Percentiles rank a stretch among this genome's conserved stretches.
Evolutionary conservation across 2,329 filamentous ascomycete species (phyloP).

Genomic region (Botrytis fabae): DNA sequence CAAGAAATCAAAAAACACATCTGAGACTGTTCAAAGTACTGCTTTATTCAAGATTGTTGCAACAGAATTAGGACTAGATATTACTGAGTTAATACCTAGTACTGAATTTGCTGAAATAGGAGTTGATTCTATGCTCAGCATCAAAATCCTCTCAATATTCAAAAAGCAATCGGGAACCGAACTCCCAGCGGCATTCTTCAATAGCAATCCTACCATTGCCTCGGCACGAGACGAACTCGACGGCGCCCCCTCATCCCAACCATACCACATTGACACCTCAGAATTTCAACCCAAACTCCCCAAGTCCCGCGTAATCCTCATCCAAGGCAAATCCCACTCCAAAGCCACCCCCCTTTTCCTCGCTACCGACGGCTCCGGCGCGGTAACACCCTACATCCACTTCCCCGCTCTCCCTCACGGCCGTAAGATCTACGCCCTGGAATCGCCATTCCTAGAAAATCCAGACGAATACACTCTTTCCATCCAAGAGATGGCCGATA

Average conservation of each 20-base stretch:
- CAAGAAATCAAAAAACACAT: too few relatives aligned
- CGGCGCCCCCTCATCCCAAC: too few relatives aligned
- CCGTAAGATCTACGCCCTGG: not conserved
- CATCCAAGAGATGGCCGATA: not conserved
- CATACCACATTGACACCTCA: too few relatives aligned
- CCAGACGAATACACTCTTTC: slow-evolving; percentile 6
- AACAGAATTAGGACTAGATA: slow-evolving; percentile 13
- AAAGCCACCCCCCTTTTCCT: slow-evolving; percentile 11
- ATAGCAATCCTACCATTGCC: not conserved
- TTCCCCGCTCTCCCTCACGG: not conserved
- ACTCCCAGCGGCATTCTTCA: not conserved
- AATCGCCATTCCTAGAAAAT: not conserved
- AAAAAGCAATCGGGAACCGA: too few relatives aligned
- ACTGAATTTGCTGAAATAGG: slow-evolving; percentile 12
- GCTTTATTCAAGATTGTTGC: slow-evolving; percentile 1
- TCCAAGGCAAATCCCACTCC: not conserved
- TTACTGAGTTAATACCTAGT: not conserved
- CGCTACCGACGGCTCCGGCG: slow-evolving; percentile 16
- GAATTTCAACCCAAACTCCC: too few relatives aligned
- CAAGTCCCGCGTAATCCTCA: too few relatives aligned
- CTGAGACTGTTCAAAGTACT: too few relatives aligned
- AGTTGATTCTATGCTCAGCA: slow-evolving; percentile 5
- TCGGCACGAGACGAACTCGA: too few relatives aligned
- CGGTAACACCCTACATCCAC: slow-evolving; percentile 1
- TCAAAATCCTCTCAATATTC: too few relatives aligned